Evolutionary conservation across 352 stramenopile genomes (phyloP).

Genomic region (Globisporangium middletonii): DNA sequence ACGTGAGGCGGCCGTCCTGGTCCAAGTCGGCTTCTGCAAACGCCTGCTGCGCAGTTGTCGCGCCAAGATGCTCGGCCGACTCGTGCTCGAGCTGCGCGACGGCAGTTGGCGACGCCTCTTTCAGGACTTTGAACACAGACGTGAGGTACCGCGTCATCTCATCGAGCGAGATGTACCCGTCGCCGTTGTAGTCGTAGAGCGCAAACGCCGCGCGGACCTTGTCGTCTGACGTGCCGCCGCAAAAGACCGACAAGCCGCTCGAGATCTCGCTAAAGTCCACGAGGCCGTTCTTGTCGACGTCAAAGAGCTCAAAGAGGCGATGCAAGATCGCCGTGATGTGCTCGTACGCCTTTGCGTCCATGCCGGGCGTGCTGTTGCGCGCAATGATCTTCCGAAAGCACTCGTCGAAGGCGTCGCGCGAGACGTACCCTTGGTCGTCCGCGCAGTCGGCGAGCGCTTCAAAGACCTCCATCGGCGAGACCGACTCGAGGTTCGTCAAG

Average conservation of each 20-base stretch:
- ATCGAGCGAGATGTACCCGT: conserved; percentile 77
- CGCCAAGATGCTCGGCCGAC: conserved; percentile 54
- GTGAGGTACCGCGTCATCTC: conserved; percentile 86
- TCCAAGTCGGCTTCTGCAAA: conserved; percentile 73
- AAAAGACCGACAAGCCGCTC: conserved; percentile 80
- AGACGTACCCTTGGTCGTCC: conserved; percentile 67
- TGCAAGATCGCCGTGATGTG: conserved; percentile 72
- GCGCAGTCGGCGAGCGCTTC: conserved; percentile 62
- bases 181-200: conserved; percentile 83
- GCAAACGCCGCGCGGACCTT: conserved; percentile 71
- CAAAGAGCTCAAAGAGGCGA: conserved; percentile 77
- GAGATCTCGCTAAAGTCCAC: conserved; percentile 87
- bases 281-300: conserved; percentile 78
- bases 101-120: conserved; percentile 55
- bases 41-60: conserved; percentile 59
- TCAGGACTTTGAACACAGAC: conserved; percentile 80
- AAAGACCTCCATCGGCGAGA: conserved; percentile 75
- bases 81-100: conserved; percentile 41
- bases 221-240: conserved; percentile 70
- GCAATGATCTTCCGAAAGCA: conserved; percentile 77
- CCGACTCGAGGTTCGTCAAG: conserved; percentile 72
- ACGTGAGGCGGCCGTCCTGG: conserved; percentile 61
- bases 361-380: conserved; percentile 25
- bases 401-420: conserved; percentile 62
- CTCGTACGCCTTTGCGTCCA: conserved; percentile 47